Base-by-base conservation (phyloP, 345 rosid species). In the Populus simonii region DNA sequence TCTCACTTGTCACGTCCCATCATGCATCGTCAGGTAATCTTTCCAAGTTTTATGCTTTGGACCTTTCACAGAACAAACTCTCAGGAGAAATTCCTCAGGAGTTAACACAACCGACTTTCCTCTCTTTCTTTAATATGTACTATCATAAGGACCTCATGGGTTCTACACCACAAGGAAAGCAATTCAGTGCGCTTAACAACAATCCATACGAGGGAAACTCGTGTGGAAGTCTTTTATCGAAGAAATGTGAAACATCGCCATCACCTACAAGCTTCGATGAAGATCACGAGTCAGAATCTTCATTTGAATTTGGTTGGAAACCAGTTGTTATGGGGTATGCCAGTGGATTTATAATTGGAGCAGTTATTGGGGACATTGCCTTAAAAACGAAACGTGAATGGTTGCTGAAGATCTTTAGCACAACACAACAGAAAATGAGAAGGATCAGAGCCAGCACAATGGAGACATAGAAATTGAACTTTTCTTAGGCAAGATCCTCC, bases 261-360 rank as follows among this genome's bases (percentile, higher is more conserved):
- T 45, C 38, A 41, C 0, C 36, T 31, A 33, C 43, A 2, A 7
- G 3, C 5, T 7, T 4, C 7, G 47, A 55, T 2, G 65, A 18
- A 31, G 20, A 18, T 31, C 45, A 41, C 45, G 47, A 53, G 9
- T 53, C 27, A 15, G 49, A 6, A 23, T 51, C 75, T 31, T 18
- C 43, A 31, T 72, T 72, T 55, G 31, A 72, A 29, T 72, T 53
- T 72, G 45, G 75, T 5, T 72, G 43, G 65, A 33, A 53, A 51
- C 16, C 45, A 9, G 75, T 35, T 18, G 18, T 72, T 23, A 51
- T 72, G 8, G 69, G 77, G 11, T 39, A 12, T 57, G 75, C 25
- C 36, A 39, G 20, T 38, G 51, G 66, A 16, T 9, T 38, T 20
- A 5, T 59, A 16, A 7, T 51, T 71, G 62, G 74, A 20, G 3